Evolutionary conservation across 208 protist species (phyloP).

Genomic region (Leishmania amazonensis): DNA sequence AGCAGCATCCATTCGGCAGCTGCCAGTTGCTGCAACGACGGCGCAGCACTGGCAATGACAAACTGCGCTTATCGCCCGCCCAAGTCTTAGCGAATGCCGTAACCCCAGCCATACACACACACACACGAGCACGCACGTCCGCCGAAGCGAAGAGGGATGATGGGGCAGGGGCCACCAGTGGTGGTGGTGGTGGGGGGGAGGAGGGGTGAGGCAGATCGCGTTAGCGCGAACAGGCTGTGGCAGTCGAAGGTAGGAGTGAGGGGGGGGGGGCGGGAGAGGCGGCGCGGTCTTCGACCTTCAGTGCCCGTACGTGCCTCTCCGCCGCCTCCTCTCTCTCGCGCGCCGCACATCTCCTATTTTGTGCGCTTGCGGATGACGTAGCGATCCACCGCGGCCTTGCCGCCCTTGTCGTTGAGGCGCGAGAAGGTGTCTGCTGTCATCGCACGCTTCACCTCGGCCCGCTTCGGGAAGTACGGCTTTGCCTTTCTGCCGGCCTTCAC

Average conservation of each 20-base stretch:
- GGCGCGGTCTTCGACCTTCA: neutral
- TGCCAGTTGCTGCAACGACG: neutral
- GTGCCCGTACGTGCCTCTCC: neutral
- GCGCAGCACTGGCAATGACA: neutral
- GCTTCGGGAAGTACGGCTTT: constrained; percentile 82
- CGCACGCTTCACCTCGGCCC: constrained; percentile 69
- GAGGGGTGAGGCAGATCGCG: neutral
- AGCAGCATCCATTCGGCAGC: neutral
- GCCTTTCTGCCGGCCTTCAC: constrained; percentile 76
- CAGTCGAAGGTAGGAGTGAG: neutral
- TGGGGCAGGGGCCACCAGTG: neutral
- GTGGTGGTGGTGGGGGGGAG: neutral
- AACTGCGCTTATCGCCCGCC: neutral
- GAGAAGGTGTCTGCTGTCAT: constrained; percentile 77
- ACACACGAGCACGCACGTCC: neutral
- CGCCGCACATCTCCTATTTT: neutral
- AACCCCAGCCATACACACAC: neutral
- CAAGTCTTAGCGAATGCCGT: neutral
- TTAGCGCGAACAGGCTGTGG: neutral
- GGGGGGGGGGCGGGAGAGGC: neutral
- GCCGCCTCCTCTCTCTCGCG: neutral
- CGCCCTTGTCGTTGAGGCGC: constrained; percentile 66
- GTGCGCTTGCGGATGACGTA: constrained; percentile 70
- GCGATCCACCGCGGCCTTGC: constrained; percentile 80
- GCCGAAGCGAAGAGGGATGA: too few relatives aligned